A percentile compares a stretch with the other conserved stretches of the same genome.
These are phyloP conservation scores for Colletotrichum orbiculare DNA, from an alignment of 2,329 filamentous ascomycete species.

Conservation along the genomic window DNA sequence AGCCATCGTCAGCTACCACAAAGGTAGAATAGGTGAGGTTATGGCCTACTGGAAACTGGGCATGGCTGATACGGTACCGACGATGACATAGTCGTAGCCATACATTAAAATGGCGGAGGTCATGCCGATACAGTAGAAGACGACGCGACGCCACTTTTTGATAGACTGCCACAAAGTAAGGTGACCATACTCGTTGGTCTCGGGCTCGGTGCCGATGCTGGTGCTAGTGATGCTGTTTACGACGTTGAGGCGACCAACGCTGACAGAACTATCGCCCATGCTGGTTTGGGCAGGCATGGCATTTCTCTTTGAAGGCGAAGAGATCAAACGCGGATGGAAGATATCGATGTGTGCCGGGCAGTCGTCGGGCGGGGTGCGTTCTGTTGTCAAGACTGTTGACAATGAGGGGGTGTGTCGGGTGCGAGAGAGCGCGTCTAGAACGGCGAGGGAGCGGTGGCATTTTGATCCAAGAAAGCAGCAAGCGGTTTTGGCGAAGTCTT, in stretches of 20 bases:
- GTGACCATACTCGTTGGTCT: constrained; percentile 34
- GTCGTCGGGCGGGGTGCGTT: background rate
- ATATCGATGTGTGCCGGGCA: background rate
- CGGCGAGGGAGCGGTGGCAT: constrained; percentile 12
- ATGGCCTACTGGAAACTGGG: constrained; percentile 43
- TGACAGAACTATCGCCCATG: constrained; percentile 26
- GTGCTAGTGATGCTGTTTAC: constrained; percentile 26
- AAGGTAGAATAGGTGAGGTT: background rate
- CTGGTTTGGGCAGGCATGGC: constrained; percentile 13
- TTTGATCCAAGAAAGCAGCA: constrained; percentile 21
- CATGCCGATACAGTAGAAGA: constrained; percentile 42
- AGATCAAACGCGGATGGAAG: background rate
- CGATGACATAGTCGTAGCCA: constrained; percentile 44
- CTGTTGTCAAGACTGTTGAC: background rate
- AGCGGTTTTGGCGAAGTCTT: background rate
- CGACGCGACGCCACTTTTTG: constrained; percentile 41
- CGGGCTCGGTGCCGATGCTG: constrained; percentile 20
- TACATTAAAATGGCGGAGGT: constrained; percentile 43
- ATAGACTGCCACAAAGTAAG: constrained; percentile 41
- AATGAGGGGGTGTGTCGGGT: constrained; percentile 11
- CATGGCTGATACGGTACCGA: constrained; percentile 46
- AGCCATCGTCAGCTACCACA: constrained; percentile 2
- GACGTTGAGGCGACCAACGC: constrained; percentile 5
- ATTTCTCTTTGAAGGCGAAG: constrained; percentile 11
- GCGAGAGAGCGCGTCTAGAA: constrained; percentile 12